Evolutionary conservation across 768 basidiomycete species (phyloP), one percentile per base, ranked within the genome.

Genomic region (Rhodotorula taiwanensis): DNA sequence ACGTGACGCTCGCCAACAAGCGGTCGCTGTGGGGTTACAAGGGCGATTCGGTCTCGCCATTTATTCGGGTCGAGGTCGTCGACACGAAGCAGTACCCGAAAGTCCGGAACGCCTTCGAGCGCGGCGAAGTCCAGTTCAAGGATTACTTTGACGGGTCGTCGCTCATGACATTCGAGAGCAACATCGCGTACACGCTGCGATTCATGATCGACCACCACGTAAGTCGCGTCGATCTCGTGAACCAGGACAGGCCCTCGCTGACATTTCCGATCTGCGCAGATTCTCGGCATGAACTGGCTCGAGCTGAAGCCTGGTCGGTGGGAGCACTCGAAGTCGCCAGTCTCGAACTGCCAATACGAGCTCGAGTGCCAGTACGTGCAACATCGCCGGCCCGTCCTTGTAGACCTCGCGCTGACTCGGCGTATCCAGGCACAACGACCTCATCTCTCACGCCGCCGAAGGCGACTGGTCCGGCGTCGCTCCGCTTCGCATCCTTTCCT

Each of bases 201-300:
- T 98, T 97, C 76, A 99, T 99, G 95, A 94, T 99, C 65, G 95
- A 99, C 73, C 87, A 89, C 9, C 86, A 91, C 80, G 93, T 89
- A 27, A 27, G 75, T 67, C 8, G 2, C 39, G n/a, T 14, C 52
- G 18, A 11, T 11, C 18, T 36, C 9, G 13, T n/a, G n/a, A n/a
- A 48, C 55, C 15, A 5, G 33, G 23, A 11, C 8, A n/a, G 48
- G 27, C 15, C 5, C 56, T 31, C 55, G 45, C 47, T 70, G 39
- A 62, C 52, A 5, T 25, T 16, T 14, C 62, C 55, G 3, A 2
- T 36, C 21, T 7, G n/a, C 14, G 11, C 66, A 92, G 89, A 85
- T 99, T 34, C 86, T 93, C 52, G 95, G 95, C 14, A 98, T 99
- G 95, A 98, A 97, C 74, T 99, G 95, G 94, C 86, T 99, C 55